Evolutionary conservation across 2,329 filamentous ascomycete species (phyloP), one percentile per base, ranked within the genome.

Genomic region (Berkeleyomyces basicola): DNA sequence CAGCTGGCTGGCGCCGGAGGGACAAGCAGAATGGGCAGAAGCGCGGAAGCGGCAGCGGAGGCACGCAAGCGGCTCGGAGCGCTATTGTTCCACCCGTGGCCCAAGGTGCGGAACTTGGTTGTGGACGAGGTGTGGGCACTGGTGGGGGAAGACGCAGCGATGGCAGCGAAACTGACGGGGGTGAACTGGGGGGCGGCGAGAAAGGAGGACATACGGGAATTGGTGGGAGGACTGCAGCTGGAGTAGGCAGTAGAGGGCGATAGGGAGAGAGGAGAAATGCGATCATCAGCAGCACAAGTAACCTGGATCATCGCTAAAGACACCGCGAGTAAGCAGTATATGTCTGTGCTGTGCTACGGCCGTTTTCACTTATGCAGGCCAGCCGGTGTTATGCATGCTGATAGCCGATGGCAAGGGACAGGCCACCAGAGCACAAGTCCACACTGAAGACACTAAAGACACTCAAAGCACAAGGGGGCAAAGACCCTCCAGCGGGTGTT

Each of bases 31-130:
- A 61, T 66, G 58, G 46, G 55, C 51, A 66, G 65, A 58, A 67
- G 63, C 31, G 65, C 63, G 10, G 67, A 68, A 36, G 66, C 65
- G 33, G 74, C 75, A 0, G 73, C 82, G 7, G 75, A 76, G 63
- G 86, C 86, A 3, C 72, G 84, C 61, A 83, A 80, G 70, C 88
- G 90, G 71, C 74, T 96, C 47, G 80, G 81, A 0, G 83, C 80
- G 31, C 82, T 96, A 76, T 75, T 96, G 66, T 73, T 83, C 63
- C 92, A 96, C 75, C 88, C 89, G 0, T 96, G 89, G 77, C 90
- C 91, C 4, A 81, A 82, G 68, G 83, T 95, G 67, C 74, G 84
- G 65, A 79, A 73, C 65, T 71, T 77, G 55, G 82, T 82, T 14
- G 77, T 82, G 3, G 83, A 86, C 67, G 81, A 82, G 71, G 70